phyloP scores from a whole-genome alignment of 805 yeast species.

The Sungouiozyma intestinalis region DNA sequence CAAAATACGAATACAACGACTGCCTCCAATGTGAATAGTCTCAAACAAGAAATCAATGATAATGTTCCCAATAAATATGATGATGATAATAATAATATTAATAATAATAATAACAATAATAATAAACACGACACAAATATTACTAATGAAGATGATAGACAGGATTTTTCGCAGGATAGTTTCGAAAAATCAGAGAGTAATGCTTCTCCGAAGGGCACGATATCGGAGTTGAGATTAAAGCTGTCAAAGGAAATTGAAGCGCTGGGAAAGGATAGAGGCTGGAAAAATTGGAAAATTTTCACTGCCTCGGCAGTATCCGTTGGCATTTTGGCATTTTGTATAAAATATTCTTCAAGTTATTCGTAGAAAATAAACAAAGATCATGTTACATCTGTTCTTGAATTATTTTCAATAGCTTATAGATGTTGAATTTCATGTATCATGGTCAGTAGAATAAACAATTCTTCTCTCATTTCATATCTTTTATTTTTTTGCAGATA shows the following conservation, averaged over 20 bases:
- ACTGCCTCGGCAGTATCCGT: conserved; percentile 6
- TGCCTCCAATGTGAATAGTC: not conserved
- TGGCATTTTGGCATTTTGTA: conserved; percentile 5
- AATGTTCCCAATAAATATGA: not conserved
- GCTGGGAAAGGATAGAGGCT: not conserved
- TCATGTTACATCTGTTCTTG: no score
- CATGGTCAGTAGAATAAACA: no score
- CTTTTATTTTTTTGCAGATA: no score
- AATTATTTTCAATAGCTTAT: no score
- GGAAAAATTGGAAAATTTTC: not conserved
- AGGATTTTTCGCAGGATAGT: not conserved
- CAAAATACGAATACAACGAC: not conserved
- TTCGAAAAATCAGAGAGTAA: not conserved
- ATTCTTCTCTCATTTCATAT: no score
- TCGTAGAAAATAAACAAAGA: not conserved
- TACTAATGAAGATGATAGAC: not conserved
- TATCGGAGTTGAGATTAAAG: not conserved
- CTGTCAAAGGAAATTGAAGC: not conserved
- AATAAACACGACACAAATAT: not conserved
- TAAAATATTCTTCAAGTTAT: conserved; percentile 3
- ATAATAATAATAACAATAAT: not conserved
- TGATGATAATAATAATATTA: not conserved
- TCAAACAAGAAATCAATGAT: no score
- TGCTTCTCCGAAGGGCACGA: not conserved
- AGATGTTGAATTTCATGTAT: no score